A percentile compares a stretch with the other conserved stretches of the same genome.
Conservation (phyloP, 768 basidiomycete species). For the Phylloporus sp. region DNA sequence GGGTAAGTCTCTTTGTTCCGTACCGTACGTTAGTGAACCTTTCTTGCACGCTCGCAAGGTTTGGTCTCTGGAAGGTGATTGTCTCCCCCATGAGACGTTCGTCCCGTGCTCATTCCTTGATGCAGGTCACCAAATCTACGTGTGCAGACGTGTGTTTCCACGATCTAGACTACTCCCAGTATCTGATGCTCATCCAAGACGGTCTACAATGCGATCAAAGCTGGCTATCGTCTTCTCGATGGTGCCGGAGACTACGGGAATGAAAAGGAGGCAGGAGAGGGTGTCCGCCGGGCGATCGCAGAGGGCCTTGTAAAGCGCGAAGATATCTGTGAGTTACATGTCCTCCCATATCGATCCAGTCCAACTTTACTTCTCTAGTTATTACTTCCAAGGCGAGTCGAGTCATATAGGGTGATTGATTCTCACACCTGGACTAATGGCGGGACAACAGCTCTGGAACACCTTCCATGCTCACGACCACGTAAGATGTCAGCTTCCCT, state of each 20-base stretch:
- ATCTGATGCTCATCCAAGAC: slow-evolving; percentile 37
- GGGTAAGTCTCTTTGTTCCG: slow-evolving; percentile 38
- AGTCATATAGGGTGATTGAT: neutral
- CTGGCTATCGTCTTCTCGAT: slow-evolving; percentile 82
- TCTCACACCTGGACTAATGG: slow-evolving; percentile 3
- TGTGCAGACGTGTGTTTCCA: slow-evolving; percentile 52
- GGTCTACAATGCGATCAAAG: slow-evolving; percentile 82
- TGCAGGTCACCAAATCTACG: slow-evolving; percentile 50
- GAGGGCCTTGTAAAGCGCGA: slow-evolving; percentile 85
- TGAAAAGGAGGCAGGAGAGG: slow-evolving; percentile 79
- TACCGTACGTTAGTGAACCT: slow-evolving; percentile 5
- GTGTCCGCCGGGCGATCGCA: slow-evolving; percentile 68
- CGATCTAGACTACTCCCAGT: neutral
- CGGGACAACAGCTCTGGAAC: slow-evolving; percentile 68
- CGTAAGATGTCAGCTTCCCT: slow-evolving; percentile 34
- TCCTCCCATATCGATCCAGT: neutral
- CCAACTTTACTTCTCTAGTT: slow-evolving; percentile 37
- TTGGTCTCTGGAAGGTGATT: slow-evolving; percentile 67
- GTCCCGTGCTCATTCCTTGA: neutral
- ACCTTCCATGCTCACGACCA: slow-evolving; percentile 79
- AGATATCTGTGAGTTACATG: slow-evolving; percentile 63
- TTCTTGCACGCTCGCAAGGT: slow-evolving; percentile 34
- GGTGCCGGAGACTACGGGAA: slow-evolving; percentile 87
- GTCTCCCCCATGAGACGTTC: neutral
- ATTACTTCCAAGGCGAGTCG: slow-evolving; percentile 72